Evolutionary conservation across 1,284 basidiomycete genomes (phyloP).

Genomic region (Vanrija sp.): DNA sequence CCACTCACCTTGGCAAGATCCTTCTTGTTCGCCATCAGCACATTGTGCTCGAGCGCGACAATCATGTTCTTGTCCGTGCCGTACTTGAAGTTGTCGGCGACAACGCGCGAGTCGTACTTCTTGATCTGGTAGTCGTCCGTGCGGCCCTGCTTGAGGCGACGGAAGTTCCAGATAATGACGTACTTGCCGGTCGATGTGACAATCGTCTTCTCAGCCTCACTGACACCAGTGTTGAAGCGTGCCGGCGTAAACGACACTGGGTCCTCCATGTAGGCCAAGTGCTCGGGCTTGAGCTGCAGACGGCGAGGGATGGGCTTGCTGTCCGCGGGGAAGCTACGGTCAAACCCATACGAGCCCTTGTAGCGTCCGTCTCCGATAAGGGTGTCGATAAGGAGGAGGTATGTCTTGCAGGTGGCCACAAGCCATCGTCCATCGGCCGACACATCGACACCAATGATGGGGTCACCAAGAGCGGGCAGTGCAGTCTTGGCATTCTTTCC

Average conservation of each 20-base stretch:
- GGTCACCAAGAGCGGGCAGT: slow-evolving; percentile 90
- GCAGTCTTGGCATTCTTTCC: slow-evolving; percentile 99
- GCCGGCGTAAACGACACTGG: slow-evolving; percentile 88
- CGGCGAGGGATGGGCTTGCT: slow-evolving; percentile 88
- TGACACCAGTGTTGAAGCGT: slow-evolving; percentile 86
- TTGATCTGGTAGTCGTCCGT: slow-evolving; percentile 93
- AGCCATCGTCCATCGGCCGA: slow-evolving; percentile 92
- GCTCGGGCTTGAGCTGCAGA: slow-evolving; percentile 84
- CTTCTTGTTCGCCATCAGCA: slow-evolving; percentile 90
- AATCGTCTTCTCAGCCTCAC: slow-evolving; percentile 87
- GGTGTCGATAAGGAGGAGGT: slow-evolving; percentile 91
- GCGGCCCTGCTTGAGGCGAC: slow-evolving; percentile 85
- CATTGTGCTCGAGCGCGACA: slow-evolving; percentile 91
- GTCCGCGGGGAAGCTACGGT: slow-evolving; percentile 89
- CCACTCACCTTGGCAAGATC: slow-evolving; percentile 61
- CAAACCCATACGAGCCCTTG: slow-evolving; percentile 82
- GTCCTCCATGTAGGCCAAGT: slow-evolving; percentile 91
- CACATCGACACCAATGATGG: slow-evolving; percentile 91
- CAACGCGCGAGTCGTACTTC: slow-evolving; percentile 85
- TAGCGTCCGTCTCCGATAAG: slow-evolving; percentile 89
- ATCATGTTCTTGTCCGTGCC: slow-evolving; percentile 94
- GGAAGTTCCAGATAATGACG: slow-evolving; percentile 94
- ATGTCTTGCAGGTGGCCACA: slow-evolving; percentile 93
- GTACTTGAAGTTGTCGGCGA: slow-evolving; percentile 94
- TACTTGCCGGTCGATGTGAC: slow-evolving; percentile 95